Evolutionary conservation across 2,329 filamentous ascomycete species (phyloP), one percentile per base, ranked within the genome.

Genomic region (Diaporthe vexans): DNA sequence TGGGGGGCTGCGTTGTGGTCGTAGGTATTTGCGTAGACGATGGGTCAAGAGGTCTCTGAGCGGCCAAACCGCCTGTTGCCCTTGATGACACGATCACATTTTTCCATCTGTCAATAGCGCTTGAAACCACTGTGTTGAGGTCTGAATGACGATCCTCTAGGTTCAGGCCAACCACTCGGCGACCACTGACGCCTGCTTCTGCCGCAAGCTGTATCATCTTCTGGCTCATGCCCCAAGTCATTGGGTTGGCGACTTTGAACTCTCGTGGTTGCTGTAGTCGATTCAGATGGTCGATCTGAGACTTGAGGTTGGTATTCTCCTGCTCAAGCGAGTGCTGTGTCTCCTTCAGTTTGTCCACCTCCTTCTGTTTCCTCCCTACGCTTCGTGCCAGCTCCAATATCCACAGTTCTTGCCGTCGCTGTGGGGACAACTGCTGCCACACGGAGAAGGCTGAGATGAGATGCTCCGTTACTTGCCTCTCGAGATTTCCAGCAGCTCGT

Each of bases 361-460:
- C 88, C 72, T 89, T 89, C 75, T 90, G 86, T 77, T 88, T 90
- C 73, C 87, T 83, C 8, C 89, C 89, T 1, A 92, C 85, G 40
- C 87, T 86, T n/a, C 91, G 85, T 0, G 91, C 91, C 52, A 93
- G 82, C 79, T 92, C 90, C 48, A 93, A 80, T 7, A 87, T 83
- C 91, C 91, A 93, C 9, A 92, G 85, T 76, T 92, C 89, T 35
- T 86, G 86, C 70, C 89, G 88, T 29, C 89, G 87, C 48, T 89
- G 88, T 2, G 82, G 77, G 0, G 91, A 83, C 35, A 97, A 85
- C 1, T 86, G 86, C 69, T 90, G 90, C 95, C 95, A 98, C 56
- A 94, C 92, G 9, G 89, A 88, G 81, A 92, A 97, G 0, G 94
- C 92, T 19, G 92, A 90, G n/a, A 93, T 89, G 8, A 98, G 82